Base-by-base conservation (phyloP, 768 basidiomycete species). In the Termitomyces sp. region DNA sequence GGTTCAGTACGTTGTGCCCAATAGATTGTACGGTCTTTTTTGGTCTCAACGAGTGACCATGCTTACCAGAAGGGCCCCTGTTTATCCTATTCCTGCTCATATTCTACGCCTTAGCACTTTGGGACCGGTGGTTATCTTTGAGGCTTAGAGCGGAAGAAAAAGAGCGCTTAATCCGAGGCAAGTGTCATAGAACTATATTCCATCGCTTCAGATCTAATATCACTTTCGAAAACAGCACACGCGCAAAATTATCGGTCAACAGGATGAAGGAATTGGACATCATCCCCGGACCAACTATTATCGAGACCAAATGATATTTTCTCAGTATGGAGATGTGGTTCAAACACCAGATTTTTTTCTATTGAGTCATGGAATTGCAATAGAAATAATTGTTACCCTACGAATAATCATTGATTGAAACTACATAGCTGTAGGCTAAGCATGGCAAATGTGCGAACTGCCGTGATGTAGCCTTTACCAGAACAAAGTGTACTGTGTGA, bases 51-150 rank as follows among this genome's bases (percentile, higher is more conserved):
- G 12, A 54, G 18, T 24, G 18, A 27, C 1, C n/a, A 22, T 9
- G 13, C 12, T 22, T 6, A 53, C 16, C 49, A 71, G 69, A 62
- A 40, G 64, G 67, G 27, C 54, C 69, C 0, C 33, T 71, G 4
- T 65, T 74, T 39, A 40, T 74, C 4, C 57, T 71, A 12, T 51
- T 73, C 16, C 49, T 73, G 34, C 67, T 76, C 14, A 56, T 66
- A 13, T 72, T 74, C 48, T 76, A 77, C 40, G 70, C 67, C 6
- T 57, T 75, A 37, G 74, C 74, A 20, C 64, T 76, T 14, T 76
- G 74, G 72, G 75, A 77, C 53, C 63, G 72, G 49, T 77, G 73
- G 73, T 57, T 69, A 37, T 60, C 64, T 42, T 62, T 77, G 13
- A 71, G 59, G 54, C 40, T 68, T 33, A 64, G 69, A 34, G 65